Conservation (phyloP, 176 grass and related monocot species). For the Raddia distichophylla region DNA sequence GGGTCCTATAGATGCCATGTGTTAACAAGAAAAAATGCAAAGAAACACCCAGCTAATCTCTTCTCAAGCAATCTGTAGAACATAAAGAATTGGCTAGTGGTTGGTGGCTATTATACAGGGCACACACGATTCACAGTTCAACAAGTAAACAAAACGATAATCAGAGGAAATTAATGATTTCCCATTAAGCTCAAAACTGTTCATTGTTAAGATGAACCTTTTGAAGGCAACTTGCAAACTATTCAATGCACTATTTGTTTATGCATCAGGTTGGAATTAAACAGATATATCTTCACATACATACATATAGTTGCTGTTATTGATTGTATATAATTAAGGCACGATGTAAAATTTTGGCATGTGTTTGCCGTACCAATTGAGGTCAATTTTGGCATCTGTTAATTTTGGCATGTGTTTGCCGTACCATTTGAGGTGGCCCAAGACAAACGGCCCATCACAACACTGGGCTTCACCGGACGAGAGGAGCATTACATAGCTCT, state of each 20-base stretch:
- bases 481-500: neutral
- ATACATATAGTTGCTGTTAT: too few species aligned
- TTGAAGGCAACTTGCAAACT: conserved; percentile 25
- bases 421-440: too few species aligned
- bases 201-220: conserved; percentile 18
- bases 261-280: too few species aligned
- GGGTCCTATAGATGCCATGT: neutral
- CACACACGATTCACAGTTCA: neutral
- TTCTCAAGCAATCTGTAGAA: conserved; percentile 1
- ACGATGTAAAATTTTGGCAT: too few species aligned
- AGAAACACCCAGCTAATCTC: neutral
- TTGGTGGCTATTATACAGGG: conserved; percentile 6
- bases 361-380: too few species aligned
- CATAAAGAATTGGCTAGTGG: neutral
- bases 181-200: conserved; percentile 29
- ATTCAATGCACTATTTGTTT: too few species aligned
- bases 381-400: too few species aligned
- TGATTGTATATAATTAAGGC: too few species aligned
- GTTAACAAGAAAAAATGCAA: conserved; percentile 19
- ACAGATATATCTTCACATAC: too few species aligned
- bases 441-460: neutral
- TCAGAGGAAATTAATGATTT: conserved; percentile 37
- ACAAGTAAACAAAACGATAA: conserved; percentile 2
- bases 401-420: too few species aligned
- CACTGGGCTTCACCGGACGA: neutral